Percentiles rank a stretch among this genome's conserved stretches.
These are phyloP conservation scores for Zangia roseola DNA, from an alignment of 768 basidiomycete species.

Conservation along the genomic window DNA sequence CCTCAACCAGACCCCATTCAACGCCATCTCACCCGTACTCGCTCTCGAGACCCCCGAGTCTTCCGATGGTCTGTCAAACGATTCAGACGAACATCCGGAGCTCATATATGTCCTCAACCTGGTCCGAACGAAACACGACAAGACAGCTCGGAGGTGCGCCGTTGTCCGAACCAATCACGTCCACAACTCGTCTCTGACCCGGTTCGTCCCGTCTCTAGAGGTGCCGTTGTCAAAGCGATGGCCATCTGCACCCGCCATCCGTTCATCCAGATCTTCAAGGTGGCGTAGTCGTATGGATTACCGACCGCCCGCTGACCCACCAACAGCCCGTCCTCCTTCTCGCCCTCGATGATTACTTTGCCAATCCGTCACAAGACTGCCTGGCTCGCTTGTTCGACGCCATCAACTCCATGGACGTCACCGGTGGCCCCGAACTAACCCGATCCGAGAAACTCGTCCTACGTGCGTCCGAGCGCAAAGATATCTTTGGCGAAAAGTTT, in stretches of 20 bases:
- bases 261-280: slow-evolving; percentile 96
- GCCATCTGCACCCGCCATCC: slow-evolving; percentile 93
- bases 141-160: slow-evolving; percentile 69
- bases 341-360: slow-evolving; percentile 94
- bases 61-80: slow-evolving; percentile 26
- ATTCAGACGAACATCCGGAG: slow-evolving; percentile 38
- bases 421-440: slow-evolving; percentile 73
- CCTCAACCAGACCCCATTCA: slow-evolving; percentile 90
- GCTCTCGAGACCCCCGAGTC: slow-evolving; percentile 57
- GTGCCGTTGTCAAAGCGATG: slow-evolving; percentile 91
- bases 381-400: slow-evolving; percentile 89
- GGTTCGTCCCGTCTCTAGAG: slow-evolving; percentile 46
- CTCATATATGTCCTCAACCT: slow-evolving; percentile 87
- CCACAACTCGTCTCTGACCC: slow-evolving; percentile 9
- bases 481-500: slow-evolving; percentile 89
- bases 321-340: slow-evolving; percentile 85
- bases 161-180: slow-evolving; percentile 2
- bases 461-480: slow-evolving; percentile 87
- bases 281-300: slow-evolving; percentile 28
- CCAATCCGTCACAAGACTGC: slow-evolving; percentile 84
- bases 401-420: slow-evolving; percentile 87
- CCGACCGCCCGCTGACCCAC: slow-evolving; percentile 5
- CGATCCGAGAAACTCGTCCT: slow-evolving; percentile 86
- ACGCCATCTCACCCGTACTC: slow-evolving; percentile 80
- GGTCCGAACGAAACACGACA: slow-evolving; percentile 90